These are phyloP conservation scores for Clavispora santaluciae DNA, from an alignment of 805 yeast species.

Conservation along the genomic window DNA sequence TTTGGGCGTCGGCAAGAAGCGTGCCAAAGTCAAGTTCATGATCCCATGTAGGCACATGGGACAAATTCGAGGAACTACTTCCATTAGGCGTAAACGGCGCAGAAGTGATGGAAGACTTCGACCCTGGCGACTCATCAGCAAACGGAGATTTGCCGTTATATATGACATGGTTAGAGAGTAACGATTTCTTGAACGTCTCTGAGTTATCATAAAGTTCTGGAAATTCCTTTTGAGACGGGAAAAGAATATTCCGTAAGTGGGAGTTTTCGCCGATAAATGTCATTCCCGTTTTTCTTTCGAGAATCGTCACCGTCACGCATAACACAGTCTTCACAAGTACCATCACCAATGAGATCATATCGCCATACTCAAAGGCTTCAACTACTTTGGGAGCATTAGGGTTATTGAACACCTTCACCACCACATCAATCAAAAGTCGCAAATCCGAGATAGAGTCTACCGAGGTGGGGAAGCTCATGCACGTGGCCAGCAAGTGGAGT, in stretches of 20 bases:
- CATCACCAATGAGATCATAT: conserved; percentile 12
- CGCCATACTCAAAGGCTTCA: conserved; percentile 1
- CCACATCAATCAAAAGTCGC: conserved; percentile 20
- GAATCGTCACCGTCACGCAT: conserved; percentile 16
- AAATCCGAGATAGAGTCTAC: conserved; percentile 25
- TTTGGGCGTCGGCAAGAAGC: background rate
- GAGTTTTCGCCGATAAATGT: conserved; percentile 13
- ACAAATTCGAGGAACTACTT: background rate
- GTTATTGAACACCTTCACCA: background rate
- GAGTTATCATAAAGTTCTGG: conserved; percentile 14
- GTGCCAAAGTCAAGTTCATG: background rate
- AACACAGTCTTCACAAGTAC: conserved; percentile 19
- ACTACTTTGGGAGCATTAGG: conserved; percentile 1
- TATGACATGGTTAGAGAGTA: background rate
- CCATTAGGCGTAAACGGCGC: background rate
- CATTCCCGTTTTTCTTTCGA: conserved; percentile 16
- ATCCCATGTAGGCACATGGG: background rate
- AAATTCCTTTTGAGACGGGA: conserved; percentile 4
- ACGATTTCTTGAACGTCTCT: conserved; percentile 3
- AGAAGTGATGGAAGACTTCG: background rate
- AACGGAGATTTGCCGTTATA: conserved; percentile 10
- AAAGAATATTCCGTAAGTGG: conserved; percentile 3
- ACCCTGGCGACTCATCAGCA: background rate
- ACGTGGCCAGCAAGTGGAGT: conserved; percentile 24
- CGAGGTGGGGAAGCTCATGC: conserved; percentile 27